phyloP scores from a whole-genome alignment of 2,329 filamentous ascomycete genomes.

The Aspergillus sp. region DNA sequence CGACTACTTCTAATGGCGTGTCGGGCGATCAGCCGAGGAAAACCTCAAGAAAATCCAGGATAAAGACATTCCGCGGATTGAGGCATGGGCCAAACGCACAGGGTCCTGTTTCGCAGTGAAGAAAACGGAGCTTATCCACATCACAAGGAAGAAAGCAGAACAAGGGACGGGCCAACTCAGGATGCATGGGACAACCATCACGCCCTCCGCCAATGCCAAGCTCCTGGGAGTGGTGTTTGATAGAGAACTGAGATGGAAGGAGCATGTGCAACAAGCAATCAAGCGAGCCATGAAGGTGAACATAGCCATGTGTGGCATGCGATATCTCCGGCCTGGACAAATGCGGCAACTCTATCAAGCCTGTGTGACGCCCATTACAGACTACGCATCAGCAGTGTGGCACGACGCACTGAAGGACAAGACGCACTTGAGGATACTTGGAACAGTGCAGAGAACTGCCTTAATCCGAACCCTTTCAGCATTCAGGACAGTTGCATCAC shows the following conservation, averaged over 20 bases:
- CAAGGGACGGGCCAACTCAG: constrained; percentile 9
- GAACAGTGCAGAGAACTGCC: not conserved
- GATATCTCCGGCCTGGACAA: constrained; percentile 14
- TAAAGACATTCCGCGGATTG: constrained; percentile 20
- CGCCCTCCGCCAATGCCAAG: constrained; percentile 11
- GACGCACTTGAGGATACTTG: not conserved
- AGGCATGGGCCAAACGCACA: constrained; percentile 19
- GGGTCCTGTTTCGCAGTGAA: constrained; percentile 22
- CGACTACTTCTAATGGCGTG: no score
- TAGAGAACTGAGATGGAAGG: constrained; percentile 15
- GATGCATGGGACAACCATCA: constrained; percentile 11
- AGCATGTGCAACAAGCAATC: constrained; percentile 15
- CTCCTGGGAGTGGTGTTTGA: constrained; percentile 18
- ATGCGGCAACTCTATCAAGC: constrained; percentile 21
- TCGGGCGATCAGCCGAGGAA: not conserved
- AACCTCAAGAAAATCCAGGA: not conserved
- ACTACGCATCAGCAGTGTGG: not conserved
- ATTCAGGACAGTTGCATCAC: constrained; percentile 28
- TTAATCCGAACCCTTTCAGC: not conserved
- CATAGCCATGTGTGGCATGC: constrained; percentile 11
- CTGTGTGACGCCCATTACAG: constrained; percentile 11
- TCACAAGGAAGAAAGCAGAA: constrained; percentile 17
- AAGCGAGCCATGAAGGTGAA: constrained; percentile 12
- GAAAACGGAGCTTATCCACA: constrained; percentile 25
- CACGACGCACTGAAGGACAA: not conserved